Percentiles rank a stretch among this genome's conserved stretches.
Evolutionary conservation across 2,329 filamentous ascomycete genomes (phyloP).

Genomic region (Xylariaceae sp.): DNA sequence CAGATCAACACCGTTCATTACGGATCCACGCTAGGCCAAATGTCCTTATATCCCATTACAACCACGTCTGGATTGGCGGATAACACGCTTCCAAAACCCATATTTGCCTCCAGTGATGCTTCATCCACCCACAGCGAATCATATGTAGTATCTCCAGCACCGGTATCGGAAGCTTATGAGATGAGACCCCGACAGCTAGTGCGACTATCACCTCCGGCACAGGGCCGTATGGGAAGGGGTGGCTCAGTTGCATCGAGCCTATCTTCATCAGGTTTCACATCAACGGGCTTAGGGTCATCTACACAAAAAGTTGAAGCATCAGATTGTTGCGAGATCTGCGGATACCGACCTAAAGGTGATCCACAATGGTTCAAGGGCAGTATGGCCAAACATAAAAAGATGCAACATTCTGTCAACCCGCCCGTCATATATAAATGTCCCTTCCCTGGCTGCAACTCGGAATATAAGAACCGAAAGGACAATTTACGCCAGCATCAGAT

Average conservation of each 20-base stretch:
- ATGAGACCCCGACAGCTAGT: slow-evolving; percentile 11
- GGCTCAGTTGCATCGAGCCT: slow-evolving; percentile 7
- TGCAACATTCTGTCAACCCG: slow-evolving; percentile 47
- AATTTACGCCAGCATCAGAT: slow-evolving; percentile 55
- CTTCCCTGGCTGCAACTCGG: slow-evolving; percentile 50
- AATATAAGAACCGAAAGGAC: slow-evolving; percentile 53
- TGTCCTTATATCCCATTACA: slow-evolving; percentile 12
- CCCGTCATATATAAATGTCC: slow-evolving; percentile 51
- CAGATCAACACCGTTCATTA: slow-evolving; percentile 11
- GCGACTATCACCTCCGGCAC: slow-evolving; percentile 15
- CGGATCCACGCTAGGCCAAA: slow-evolving; percentile 12
- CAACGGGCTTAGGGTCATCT: slow-evolving; percentile 20
- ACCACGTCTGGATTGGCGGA: too few relatives aligned
- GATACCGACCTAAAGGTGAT: slow-evolving; percentile 52
- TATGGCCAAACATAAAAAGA: slow-evolving; percentile 56
- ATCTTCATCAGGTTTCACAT: too few relatives aligned
- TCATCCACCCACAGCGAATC: slow-evolving; percentile 17
- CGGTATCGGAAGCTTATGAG: slow-evolving; percentile 16
- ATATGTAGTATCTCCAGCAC: slow-evolving; percentile 16
- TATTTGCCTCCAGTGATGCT: slow-evolving; percentile 11
- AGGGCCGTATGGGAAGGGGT: slow-evolving; percentile 9
- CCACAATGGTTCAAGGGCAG: slow-evolving; percentile 57
- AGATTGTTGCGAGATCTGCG: slow-evolving; percentile 48
- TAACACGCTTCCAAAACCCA: slow-evolving; percentile 7
- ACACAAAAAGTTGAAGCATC: slow-evolving; percentile 39